Evolutionary conservation across 306 rosid genomes (phyloP), one percentile per base, ranked within the genome.

Genomic region (Cucurbita argyrosperma): DNA sequence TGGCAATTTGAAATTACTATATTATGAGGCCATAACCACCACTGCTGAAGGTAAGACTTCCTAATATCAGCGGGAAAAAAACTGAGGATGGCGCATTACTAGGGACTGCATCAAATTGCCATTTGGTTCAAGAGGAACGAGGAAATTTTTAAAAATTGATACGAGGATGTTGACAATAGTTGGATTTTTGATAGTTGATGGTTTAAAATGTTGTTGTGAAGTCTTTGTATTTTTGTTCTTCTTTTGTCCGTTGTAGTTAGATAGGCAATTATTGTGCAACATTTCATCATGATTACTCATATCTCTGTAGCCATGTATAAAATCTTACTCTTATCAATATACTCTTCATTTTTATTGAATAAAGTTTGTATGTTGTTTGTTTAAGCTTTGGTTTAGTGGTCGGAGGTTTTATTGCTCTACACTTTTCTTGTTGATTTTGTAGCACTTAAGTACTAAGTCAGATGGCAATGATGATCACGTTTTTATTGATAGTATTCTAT

Each of bases 391-490:
- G 23, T 30, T 69, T 30, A 50, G 59, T 15, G 46, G 74, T 77
- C 19, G 26, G 75, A 37, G 10, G 68, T 56, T 46, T 59, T 61
- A 52, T 63, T 72, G 45, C 59, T 67, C 8, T 43, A 40, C 49
- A 10, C 6, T 40, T 59, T 37, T 1, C 75, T 61, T 35, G 19
- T 23, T 65, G 49, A 50, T 53, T 81, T 60, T 56, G 45, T 75
- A 87, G 90, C 80, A 70, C 75, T 23, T 78, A 51, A 79, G 65
- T 74, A 55, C 65, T 30, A 75, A 74, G 72, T 63, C 84, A n/a
- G 88, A 84, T 51, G 81, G 76, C 59, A 30, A 59, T 61, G 87
- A 72, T 63, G 85, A 77, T 55, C 81, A 82, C 18, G 77, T 79
- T 50, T 50, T 50, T 50, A 58, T 79, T 76, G 72, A 76, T 10